Evolutionary conservation across 805 yeast species (phyloP).

Genomic region (Ogataea philodendri): DNA sequence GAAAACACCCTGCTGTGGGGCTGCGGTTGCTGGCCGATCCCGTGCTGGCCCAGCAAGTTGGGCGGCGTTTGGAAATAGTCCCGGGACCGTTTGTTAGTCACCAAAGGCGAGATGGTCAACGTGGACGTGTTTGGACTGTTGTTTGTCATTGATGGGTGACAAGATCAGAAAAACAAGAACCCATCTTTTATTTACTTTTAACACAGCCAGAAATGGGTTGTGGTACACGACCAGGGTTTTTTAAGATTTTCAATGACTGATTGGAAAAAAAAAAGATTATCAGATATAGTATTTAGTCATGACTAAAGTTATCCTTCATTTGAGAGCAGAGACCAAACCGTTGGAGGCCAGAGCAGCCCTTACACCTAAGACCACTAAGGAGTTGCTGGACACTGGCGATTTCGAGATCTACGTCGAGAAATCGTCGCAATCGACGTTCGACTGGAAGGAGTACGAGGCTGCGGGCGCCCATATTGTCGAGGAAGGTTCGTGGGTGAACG

Average conservation of each 20-base stretch:
- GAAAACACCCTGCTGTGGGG: constrained; percentile 23
- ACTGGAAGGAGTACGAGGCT: constrained; percentile 66
- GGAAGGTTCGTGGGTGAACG: constrained; percentile 87
- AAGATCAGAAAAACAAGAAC: constrained; percentile 11
- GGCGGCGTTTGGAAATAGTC: constrained; percentile 39
- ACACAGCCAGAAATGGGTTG: constrained; percentile 6
- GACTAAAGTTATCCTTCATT: constrained; percentile 62
- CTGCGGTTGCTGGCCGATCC: constrained; percentile 16
- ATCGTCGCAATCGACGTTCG: constrained; percentile 78
- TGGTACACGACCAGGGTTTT: neutral
- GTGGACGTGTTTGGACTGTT: constrained; percentile 66
- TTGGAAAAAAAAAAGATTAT: constrained; percentile 5
- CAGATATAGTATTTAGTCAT: constrained; percentile 13
- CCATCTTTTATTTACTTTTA: constrained; percentile 4
- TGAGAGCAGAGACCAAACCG: constrained; percentile 97
- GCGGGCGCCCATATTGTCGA: constrained; percentile 90
- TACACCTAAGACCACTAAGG: constrained; percentile 87
- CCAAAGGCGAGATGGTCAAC: constrained; percentile 67
- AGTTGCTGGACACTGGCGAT: constrained; percentile 74
- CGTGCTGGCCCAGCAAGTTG: constrained; percentile 22
- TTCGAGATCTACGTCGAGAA: constrained; percentile 88
- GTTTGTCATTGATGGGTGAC: constrained; percentile 24
- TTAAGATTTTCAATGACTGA: constrained; percentile 2
- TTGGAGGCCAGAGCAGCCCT: constrained; percentile 96
- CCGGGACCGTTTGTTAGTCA: constrained; percentile 36